Conservation (phyloP, 345 rosid species). For the Acer campestre region DNA sequence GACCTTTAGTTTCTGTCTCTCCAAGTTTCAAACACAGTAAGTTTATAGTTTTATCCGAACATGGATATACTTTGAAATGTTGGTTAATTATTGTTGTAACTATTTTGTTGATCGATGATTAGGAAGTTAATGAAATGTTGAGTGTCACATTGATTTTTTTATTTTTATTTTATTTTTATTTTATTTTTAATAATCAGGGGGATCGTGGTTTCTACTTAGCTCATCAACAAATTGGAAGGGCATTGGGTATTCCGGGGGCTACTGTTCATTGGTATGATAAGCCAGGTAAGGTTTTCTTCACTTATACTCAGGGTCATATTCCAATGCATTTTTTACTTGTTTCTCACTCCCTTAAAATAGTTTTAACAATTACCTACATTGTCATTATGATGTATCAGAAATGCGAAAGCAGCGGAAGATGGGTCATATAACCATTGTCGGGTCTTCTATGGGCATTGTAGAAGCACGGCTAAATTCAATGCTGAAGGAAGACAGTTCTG, state of each 20-base stretch:
- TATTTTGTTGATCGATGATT: background rate
- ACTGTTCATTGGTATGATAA: constrained; percentile 96
- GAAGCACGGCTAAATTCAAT: constrained; percentile 61
- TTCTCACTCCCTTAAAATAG: background rate
- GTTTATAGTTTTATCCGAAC: background rate
- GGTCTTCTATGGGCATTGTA: constrained; percentile 65
- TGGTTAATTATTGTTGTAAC: constrained; percentile 1
- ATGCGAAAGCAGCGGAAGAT: constrained; percentile 94
- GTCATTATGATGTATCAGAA: constrained; percentile 40
- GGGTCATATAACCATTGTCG: constrained; percentile 93
- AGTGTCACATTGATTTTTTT: constrained; percentile 2
- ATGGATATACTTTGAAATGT: background rate
- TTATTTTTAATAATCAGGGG: constrained; percentile 49
- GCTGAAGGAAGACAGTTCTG: constrained; percentile 46
- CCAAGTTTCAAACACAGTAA: background rate
- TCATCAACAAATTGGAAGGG: constrained; percentile 64
- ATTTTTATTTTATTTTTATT: background rate
- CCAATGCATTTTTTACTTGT: background rate
- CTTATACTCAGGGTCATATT: background rate
- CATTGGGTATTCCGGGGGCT: constrained; percentile 68
- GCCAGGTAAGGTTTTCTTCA: constrained; percentile 61
- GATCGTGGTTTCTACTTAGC: constrained; percentile 77
- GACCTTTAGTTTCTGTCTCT: background rate
- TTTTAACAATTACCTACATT: background rate
- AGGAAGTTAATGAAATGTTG: background rate